These are phyloP conservation scores for Fusarium sp. DNA, from an alignment of 2,329 filamentous ascomycete species.

Conservation along the genomic window DNA sequence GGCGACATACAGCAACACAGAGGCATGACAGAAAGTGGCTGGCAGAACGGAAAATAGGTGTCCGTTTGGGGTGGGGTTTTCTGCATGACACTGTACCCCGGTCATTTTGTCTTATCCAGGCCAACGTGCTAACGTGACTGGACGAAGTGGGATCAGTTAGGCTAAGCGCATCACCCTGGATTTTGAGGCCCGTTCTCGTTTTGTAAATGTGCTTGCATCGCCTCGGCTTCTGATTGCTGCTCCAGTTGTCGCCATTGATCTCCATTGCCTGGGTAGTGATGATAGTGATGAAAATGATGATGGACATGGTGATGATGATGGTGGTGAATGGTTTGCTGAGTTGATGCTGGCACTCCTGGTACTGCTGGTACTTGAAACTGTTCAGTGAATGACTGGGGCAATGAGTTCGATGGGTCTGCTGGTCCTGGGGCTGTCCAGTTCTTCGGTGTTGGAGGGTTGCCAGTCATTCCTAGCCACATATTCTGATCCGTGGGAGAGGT, in stretches of 20 bases:
- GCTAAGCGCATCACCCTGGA: constrained; percentile 4
- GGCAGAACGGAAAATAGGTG: neutral
- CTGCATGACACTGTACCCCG: neutral
- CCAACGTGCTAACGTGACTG: neutral
- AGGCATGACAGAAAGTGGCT: neutral
- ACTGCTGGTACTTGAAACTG: constrained; percentile 24
- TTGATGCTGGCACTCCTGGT: neutral
- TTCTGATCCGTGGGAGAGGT: constrained; percentile 17
- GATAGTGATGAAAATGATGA: constrained; percentile 39
- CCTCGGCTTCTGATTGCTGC: constrained; percentile 33
- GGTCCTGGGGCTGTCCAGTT: constrained; percentile 20
- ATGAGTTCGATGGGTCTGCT: constrained; percentile 1
- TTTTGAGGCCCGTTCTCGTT: constrained; percentile 18
- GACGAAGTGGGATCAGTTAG: neutral
- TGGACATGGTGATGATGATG: constrained; percentile 36
- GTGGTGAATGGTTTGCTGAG: constrained; percentile 30
- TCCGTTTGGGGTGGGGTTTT: neutral
- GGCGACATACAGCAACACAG: neutral
- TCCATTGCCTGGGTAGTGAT: constrained; percentile 21
- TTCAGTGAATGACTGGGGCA: constrained; percentile 12
- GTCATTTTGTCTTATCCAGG: neutral
- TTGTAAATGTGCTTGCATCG: constrained; percentile 21
- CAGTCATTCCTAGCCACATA: constrained; percentile 24
- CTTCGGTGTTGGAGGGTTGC: constrained; percentile 11
- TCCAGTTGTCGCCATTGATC: constrained; percentile 32